Percentiles rank a stretch among this genome's conserved stretches.
Conservation (phyloP, 495 filamentous ascomycete genomes). For the Daldinia bambusicola region DNA sequence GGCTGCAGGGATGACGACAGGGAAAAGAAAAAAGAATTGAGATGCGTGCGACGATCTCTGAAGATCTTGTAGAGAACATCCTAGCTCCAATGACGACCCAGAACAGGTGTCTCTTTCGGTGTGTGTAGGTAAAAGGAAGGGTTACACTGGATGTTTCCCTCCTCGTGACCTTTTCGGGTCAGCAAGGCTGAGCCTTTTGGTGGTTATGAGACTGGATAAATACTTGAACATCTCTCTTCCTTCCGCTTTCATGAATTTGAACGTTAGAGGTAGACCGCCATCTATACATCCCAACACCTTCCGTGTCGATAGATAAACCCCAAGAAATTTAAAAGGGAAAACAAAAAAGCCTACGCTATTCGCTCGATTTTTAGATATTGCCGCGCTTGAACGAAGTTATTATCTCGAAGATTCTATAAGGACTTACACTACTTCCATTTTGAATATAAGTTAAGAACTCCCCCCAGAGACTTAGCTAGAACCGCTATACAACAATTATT, state of each 20-base stretch:
- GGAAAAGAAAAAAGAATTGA: constrained; percentile 19
- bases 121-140: constrained; percentile 12
- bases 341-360: background rate
- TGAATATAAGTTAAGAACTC: background rate
- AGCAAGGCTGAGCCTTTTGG: constrained; percentile 36
- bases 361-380: background rate
- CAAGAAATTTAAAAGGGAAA: background rate
- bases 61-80: constrained; percentile 23
- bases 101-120: constrained; percentile 10
- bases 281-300: background rate
- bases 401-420: constrained; percentile 6
- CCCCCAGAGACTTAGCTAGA: background rate
- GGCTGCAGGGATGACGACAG: constrained; percentile 35
- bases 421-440: background rate
- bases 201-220: constrained; percentile 31
- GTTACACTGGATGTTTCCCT: constrained; percentile 26
- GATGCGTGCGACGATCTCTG: constrained; percentile 28
- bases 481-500: background rate
- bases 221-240: constrained; percentile 15
- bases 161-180: constrained; percentile 37
- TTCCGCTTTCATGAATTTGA: constrained; percentile 1
- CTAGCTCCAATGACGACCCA: constrained; percentile 23
- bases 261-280: background rate
- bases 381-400: background rate
- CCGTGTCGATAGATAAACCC: background rate